Evolutionary conservation across 352 stramenopile genomes (phyloP), one percentile per base, ranked within the genome.

Genomic region (Thalassiosira exigua): DNA sequence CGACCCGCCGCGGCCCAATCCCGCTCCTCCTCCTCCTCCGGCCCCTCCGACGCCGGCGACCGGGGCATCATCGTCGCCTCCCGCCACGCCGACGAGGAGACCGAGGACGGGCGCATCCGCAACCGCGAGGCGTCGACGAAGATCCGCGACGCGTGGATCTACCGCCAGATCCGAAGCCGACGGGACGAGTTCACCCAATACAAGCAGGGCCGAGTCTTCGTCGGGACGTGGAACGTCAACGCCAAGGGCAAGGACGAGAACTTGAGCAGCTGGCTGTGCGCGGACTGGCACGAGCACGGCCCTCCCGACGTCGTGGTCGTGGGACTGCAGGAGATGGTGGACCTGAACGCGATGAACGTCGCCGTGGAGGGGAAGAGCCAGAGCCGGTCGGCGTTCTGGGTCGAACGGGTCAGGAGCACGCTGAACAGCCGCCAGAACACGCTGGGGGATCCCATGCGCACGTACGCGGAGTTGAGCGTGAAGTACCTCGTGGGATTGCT

Each of bases 171-270:
- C 56, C 69, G 84, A 21, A 65, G 62, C 17, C 76, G 87, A 14
- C 81, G 86, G 48, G 70, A 85, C 59, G 88, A 93, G 79, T 93
- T 93, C 69, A 93, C 88, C 11, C 74, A 89, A 52, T 93, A 92
- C 64, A 79, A 85, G 69, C 60, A 92, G 75, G 78, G 82, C 0
- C 56, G 74, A 7, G 71, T 97, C 24, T 96, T 96, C 78, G 84
- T 92, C 39, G 96, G 96, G 46, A 99, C 97, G 27, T 99, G 97
- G 96, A 99, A 99, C 81, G 98, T 99, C 14, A 99, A 99, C 84
- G 98, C 96, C 52, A 99, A 99, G 88, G 98, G 98, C 60, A 96
- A 96, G 19, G 83, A 97, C n/a, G 82, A 92, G 41, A 66, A 75
- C 30, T 82, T 97, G n/a, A 69, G 90, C 26, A 82, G 81, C 9